Percentiles rank a stretch among this genome's conserved stretches.
phyloP scores from a whole-genome alignment of 805 yeast species.

The Candida silvatica region DNA sequence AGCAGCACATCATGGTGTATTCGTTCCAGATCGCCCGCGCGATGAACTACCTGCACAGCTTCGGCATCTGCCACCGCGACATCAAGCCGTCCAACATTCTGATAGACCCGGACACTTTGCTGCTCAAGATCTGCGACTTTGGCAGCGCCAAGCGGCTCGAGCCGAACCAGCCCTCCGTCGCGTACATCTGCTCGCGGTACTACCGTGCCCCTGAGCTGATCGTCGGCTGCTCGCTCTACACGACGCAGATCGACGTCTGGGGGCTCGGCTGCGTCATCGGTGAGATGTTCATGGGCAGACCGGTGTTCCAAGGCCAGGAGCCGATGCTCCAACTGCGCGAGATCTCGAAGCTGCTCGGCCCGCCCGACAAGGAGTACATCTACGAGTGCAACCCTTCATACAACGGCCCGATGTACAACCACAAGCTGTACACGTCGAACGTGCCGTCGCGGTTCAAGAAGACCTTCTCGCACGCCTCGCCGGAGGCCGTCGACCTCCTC shows the following conservation, averaged over 20 bases:
- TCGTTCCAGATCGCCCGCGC: conserved; percentile 77
- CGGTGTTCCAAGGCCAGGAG: conserved; percentile 91
- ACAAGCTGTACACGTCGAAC: conserved; percentile 31
- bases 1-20: conserved; percentile 68
- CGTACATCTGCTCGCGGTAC: conserved; percentile 93
- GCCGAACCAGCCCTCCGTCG: conserved; percentile 77
- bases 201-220: conserved; percentile 95
- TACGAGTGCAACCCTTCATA: conserved; percentile 69
- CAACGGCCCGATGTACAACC: conserved; percentile 67
- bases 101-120: conserved; percentile 60
- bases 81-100: conserved; percentile 77
- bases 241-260: conserved; percentile 95
- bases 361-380: conserved; percentile 68
- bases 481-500: conserved; percentile 79
- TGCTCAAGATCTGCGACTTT: conserved; percentile 74
- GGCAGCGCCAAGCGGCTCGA: conserved; percentile 80
- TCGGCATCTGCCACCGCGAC: conserved; percentile 78
- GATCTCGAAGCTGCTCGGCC: conserved; percentile 84
- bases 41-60: conserved; percentile 73
- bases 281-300: conserved; percentile 85
- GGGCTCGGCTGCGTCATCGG: conserved; percentile 96
- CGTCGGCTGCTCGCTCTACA: conserved; percentile 80
- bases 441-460: conserved; percentile 37
- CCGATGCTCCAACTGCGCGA: conserved; percentile 85
- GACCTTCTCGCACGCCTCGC: conserved; percentile 70